Evolutionary conservation across 345 rosid species (phyloP).

Genomic region (Cardiospermum halicacabum): DNA sequence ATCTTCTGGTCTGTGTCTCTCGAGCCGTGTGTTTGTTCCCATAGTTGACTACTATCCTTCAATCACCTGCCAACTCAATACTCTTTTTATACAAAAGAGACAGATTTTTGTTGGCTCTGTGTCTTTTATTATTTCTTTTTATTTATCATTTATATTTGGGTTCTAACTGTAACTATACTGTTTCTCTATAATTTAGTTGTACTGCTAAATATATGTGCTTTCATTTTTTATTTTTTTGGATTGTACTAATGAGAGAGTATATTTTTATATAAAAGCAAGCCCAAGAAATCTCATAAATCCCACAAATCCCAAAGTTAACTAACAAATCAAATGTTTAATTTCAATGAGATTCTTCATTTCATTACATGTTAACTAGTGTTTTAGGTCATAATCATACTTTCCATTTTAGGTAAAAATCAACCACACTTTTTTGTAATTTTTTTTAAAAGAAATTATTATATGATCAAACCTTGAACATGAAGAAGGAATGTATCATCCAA

Average conservation of each 20-base stretch:
- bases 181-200: background rate
- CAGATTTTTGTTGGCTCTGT: too few species aligned
- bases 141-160: background rate
- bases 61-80: background rate
- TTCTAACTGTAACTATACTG: background rate
- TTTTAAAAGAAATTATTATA: too few species aligned
- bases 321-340: background rate
- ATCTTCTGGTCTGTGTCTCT: constrained; percentile 14
- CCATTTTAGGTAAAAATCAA: constrained; percentile 3
- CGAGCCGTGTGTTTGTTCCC: constrained; percentile 41
- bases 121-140: too few species aligned
- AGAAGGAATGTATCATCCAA: too few species aligned
- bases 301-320: constrained; percentile 34
- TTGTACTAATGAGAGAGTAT: background rate
- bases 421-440: background rate
- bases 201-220: background rate
- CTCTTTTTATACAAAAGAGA: background rate
- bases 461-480: too few species aligned
- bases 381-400: background rate
- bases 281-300: constrained; percentile 12
- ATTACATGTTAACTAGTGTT: background rate
- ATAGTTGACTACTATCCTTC: constrained; percentile 20
- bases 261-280: constrained; percentile 10
- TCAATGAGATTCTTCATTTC: background rate
- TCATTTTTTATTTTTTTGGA: too few species aligned